Base-by-base conservation (phyloP, 805 yeast genomes). In the Zygoascus biomembranicola region DNA sequence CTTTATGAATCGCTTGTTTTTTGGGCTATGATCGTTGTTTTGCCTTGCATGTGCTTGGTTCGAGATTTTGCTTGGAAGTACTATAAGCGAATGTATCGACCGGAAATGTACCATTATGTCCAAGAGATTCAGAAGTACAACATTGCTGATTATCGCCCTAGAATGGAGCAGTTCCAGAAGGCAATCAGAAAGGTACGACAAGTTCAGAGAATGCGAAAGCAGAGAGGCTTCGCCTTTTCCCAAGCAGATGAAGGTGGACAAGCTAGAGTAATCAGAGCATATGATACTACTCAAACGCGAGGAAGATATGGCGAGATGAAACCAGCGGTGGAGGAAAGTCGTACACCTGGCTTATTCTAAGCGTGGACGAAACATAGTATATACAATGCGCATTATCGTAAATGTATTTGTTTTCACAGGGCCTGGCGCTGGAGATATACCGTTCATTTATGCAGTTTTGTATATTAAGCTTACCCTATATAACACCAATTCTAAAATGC, bases 171-270 rank as follows among this genome's bases (percentile, higher is more conserved):
- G 59, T 94, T 94, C 77, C 99, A 94, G 69, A 90, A 86, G 68
- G 97, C 98, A 5, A 94, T 94, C 53, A 79, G 98, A 65, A 94
- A 90, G 66, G 98, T 94, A 23, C 84, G 99, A 70, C 99, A 95
- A 70, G 98, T 94, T 41, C 96, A 92, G 69, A 80, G 99, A 69
- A 92, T 94, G 87, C 87, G 95, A 67, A 94, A 94, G 65, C 99
- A 94, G 71, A 83, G 98, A 71, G 99, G 99, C 5, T 94, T 88
- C 75, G 99, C 99, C 1, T 94, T 94, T 64, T 90, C 97, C 6
- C 98, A 94, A 69, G 90, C 87, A 47, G 96, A 89, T 58, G 96
- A 87, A 66, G 96, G 96, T 47, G 95, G 95, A 39, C 97, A 90
- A 71, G 97, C 90, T 60, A 83, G 84, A 65, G 80, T 94, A 56